Conservation (phyloP, 1,284 basidiomycete genomes). For the Tilletia caries region DNA sequence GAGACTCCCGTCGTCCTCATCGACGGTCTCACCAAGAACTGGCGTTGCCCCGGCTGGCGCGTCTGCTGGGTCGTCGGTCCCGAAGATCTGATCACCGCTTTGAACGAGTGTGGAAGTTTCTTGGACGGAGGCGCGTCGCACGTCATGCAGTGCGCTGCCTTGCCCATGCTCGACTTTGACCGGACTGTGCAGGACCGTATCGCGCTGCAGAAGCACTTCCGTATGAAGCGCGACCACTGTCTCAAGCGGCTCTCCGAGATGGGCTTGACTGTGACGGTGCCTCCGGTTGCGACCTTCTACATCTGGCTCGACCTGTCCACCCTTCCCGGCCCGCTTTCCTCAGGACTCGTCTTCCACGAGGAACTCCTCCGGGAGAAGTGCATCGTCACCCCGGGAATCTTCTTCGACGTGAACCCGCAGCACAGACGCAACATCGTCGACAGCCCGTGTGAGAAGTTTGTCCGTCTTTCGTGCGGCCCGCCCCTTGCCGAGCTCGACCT, state of each 20-base stretch:
- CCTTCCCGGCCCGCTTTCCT: slow-evolving; percentile 76
- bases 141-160: slow-evolving; percentile 30
- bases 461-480: slow-evolving; percentile 70
- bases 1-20: slow-evolving; percentile 77
- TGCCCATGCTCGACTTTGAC: slow-evolving; percentile 54
- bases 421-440: slow-evolving; percentile 70
- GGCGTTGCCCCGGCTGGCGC: slow-evolving; percentile 57
- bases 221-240: slow-evolving; percentile 83
- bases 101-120: slow-evolving; percentile 38
- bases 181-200: slow-evolving; percentile 69
- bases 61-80: slow-evolving; percentile 84
- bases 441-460: slow-evolving; percentile 62
- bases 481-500: slow-evolving; percentile 72
- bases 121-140: slow-evolving; percentile 26
- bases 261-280: slow-evolving; percentile 32
- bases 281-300: slow-evolving; percentile 62
- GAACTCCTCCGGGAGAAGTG: slow-evolving; percentile 84
- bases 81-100: slow-evolving; percentile 38
- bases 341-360: slow-evolving; percentile 90
- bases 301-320: slow-evolving; percentile 82
- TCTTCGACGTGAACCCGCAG: slow-evolving; percentile 67
- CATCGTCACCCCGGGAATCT: slow-evolving; percentile 77
- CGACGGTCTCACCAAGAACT: slow-evolving; percentile 86
- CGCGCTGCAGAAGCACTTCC: slow-evolving; percentile 67
- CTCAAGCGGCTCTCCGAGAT: slow-evolving; percentile 74